Base-by-base conservation (phyloP, 768 basidiomycete species). In the Strobilomyces echinocephalus region DNA sequence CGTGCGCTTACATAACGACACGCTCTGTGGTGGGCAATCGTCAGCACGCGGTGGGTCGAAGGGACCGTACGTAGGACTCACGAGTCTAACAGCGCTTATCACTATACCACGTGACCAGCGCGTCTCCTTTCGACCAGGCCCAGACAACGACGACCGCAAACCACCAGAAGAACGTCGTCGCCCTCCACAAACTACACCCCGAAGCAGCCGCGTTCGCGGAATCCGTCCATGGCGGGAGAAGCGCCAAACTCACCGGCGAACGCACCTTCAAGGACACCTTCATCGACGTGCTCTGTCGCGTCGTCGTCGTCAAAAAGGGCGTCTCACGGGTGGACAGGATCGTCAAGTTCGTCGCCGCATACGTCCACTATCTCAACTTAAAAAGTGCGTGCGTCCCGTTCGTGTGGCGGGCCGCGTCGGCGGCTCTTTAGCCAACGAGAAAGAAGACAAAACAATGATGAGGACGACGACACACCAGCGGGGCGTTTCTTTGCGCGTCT, bases 81-180 rank as follows among this genome's bases (percentile, higher is more conserved):
- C n/a, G n/a, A n/a, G n/a, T n/a, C n/a, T n/a, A n/a, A n/a, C n/a
- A n/a, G n/a, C n/a, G n/a, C n/a, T n/a, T n/a, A n/a, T n/a, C n/a
- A n/a, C n/a, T n/a, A n/a, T n/a, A n/a, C n/a, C n/a, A n/a, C n/a
- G n/a, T n/a, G n/a, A n/a, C n/a, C n/a, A n/a, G n/a, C n/a, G n/a
- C n/a, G n/a, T n/a, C n/a, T n/a, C n/a, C n/a, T n/a, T 89, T 95
- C 56, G 82, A 88, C 28, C 88, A 95, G 70, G 88, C 77, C 0
- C 91, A 94, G 66, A n/a, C n/a, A 72, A 66, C 8, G 81, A n/a
- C 86, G 0, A 69, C 76, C 14, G 83, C 88, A 9, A 93, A 91
- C 67, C 94, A 97, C 69, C 83, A 86, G 57, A 97, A 97, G 76
- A 95, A 95, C 70, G 74, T 85, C 47, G 84, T 91, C 39, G 82